A percentile compares a stretch with the other conserved stretches of the same genome.
Conservation (phyloP, 345 rosid genomes). For the Geranium brycei region DNA sequence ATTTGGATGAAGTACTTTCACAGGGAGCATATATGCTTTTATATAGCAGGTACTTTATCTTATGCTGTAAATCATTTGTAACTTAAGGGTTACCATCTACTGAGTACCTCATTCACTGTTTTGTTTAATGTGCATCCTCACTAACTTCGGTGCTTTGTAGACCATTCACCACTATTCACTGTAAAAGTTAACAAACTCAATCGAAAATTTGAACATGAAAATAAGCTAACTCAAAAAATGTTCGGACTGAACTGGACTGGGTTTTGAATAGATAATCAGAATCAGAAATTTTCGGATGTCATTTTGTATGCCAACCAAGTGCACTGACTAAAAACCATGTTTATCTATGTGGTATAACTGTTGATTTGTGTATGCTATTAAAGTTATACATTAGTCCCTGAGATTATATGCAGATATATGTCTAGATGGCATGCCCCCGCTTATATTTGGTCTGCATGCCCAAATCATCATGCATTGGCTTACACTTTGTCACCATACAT, state of each 20-base stretch:
- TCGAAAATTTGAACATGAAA: background rate
- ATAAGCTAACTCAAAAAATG: no score
- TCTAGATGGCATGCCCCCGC: background rate
- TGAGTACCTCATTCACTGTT: no score
- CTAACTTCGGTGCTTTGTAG: background rate
- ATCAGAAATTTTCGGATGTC: background rate
- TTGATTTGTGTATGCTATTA: background rate
- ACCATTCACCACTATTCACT: background rate
- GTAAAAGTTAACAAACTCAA: background rate
- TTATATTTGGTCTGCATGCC: background rate
- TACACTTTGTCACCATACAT: no score
- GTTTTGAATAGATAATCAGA: no score
- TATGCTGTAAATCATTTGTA: background rate
- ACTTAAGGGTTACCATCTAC: background rate
- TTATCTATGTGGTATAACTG: no score
- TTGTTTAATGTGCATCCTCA: background rate
- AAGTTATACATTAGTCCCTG: background rate
- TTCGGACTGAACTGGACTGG: no score
- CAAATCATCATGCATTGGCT: background rate
- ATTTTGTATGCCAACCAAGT: no score
- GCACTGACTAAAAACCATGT: background rate
- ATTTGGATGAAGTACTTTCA: slow-evolving; percentile 78
- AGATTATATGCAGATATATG: background rate
- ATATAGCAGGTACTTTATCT: slow-evolving; percentile 61
- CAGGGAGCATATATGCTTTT: slow-evolving; percentile 94